phyloP scores from a whole-genome alignment of 257 asterid genomes.

The Solanum raphanifolium region DNA sequence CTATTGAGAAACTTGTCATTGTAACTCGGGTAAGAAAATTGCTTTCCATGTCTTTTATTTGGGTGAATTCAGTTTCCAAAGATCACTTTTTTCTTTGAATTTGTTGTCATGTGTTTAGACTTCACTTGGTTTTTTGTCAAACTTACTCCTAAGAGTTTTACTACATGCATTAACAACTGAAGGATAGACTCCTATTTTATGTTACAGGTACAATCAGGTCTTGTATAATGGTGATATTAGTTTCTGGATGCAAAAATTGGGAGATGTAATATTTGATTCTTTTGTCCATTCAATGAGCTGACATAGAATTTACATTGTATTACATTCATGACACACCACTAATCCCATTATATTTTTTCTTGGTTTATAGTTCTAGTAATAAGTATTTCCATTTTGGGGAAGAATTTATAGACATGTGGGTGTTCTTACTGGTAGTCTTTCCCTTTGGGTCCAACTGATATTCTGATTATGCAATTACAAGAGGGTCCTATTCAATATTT shows the following conservation, averaged over 20 bases:
- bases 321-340: neutral
- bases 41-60: neutral
- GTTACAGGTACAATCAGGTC: neutral
- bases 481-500: neutral
- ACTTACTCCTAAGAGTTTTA: neutral
- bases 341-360: neutral
- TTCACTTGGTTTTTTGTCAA: neutral
- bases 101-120: neutral
- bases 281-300: neutral
- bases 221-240: neutral
- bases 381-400: neutral
- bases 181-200: neutral
- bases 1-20: conserved; percentile 70
- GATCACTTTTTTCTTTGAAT: neutral
- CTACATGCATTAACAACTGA: neutral
- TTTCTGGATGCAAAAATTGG: neutral
- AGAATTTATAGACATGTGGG: neutral
- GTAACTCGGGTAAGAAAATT: conserved; percentile 65
- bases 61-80: neutral
- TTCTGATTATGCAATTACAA: neutral
- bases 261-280: neutral
- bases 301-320: neutral
- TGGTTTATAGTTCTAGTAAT: neutral
- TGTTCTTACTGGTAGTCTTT: neutral
- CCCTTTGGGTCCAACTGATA: neutral